These are phyloP conservation scores for Eimeria maxima DNA, from an alignment of 169 alveolate genomes.

Conservation along the genomic window DNA sequence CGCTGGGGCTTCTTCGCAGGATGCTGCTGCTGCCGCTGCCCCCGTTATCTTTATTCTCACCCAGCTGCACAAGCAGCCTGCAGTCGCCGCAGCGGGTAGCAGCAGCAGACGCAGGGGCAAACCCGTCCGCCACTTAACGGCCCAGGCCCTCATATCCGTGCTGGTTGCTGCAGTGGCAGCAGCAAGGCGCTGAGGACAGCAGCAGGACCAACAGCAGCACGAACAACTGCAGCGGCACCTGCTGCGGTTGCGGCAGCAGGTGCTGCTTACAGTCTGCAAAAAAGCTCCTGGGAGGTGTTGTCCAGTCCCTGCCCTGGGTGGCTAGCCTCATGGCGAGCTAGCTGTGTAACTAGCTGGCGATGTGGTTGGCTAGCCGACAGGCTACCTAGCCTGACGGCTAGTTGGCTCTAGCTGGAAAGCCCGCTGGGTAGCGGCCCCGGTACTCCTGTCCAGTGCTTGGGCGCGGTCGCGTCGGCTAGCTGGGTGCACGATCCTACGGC, in stretches of 20 bases:
- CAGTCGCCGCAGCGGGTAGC: neutral
- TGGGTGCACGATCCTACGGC: neutral
- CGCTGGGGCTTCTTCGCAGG: neutral
- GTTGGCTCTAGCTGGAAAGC: neutral
- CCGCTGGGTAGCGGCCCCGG: constrained; percentile 20
- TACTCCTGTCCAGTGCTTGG: neutral
- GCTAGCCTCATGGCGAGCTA: neutral
- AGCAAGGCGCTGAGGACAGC: constrained; percentile 42
- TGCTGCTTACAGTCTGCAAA: neutral
- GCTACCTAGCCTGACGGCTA: neutral
- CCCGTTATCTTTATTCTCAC: constrained; percentile 45
- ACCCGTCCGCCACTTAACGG: constrained; percentile 48
- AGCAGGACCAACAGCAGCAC: constrained; percentile 27
- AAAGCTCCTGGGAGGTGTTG: neutral
- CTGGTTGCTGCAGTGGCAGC: constrained; percentile 41
- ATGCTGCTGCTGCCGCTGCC: constrained; percentile 41
- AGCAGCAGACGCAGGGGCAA: constrained; percentile 48
- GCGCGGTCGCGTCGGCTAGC: neutral
- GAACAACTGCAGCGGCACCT: neutral
- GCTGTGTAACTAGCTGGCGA: neutral
- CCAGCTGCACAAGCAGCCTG: constrained; percentile 42
- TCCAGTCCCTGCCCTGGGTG: neutral
- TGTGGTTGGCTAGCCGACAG: neutral
- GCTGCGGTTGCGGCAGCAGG: neutral
- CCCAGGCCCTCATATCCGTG: constrained; percentile 63